Percentiles rank a stretch among this genome's conserved stretches.
Conservation (phyloP, 2,329 filamentous ascomycete genomes). For the Ramularia collo-cygni region DNA sequence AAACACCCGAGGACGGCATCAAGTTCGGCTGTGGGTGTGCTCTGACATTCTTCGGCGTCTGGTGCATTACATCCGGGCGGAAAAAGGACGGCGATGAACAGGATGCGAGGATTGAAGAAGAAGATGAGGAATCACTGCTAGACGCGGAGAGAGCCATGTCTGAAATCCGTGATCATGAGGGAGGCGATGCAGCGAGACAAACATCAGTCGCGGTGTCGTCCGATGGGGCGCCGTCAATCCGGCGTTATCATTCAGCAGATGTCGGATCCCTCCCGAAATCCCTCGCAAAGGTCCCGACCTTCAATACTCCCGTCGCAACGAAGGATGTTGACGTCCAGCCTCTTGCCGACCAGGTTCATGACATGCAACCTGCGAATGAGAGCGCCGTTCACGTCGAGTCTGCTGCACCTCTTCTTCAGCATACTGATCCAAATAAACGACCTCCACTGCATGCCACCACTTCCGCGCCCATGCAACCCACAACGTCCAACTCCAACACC, state of each 20-base stretch:
- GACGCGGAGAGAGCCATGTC: constrained; percentile 30
- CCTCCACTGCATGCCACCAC: constrained; percentile 33
- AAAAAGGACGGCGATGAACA: constrained; percentile 53
- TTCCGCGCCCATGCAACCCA: constrained; percentile 26
- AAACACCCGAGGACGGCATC: constrained; percentile 61
- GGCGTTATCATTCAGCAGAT: constrained; percentile 11
- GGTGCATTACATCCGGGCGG: constrained; percentile 85
- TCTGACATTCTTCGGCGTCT: constrained; percentile 93
- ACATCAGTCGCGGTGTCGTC: constrained; percentile 9
- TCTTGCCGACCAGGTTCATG: constrained; percentile 8
- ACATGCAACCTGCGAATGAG: constrained; percentile 18
- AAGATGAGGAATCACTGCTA: constrained; percentile 38
- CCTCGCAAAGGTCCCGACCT: constrained; percentile 4
- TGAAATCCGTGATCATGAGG: constrained; percentile 22
- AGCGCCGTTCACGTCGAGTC: constrained; percentile 27
- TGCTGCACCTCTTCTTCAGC: constrained; percentile 14
- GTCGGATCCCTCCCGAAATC: constrained; percentile 5
- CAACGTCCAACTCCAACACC: constrained; percentile 13
- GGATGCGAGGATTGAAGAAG: constrained; percentile 33
- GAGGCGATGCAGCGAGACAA: constrained; percentile 6
- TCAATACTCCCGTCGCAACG: constrained; percentile 8
- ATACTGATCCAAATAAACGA: constrained; percentile 15
- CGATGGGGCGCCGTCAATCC: constrained; percentile 9
- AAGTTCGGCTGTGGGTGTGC: constrained; percentile 90
- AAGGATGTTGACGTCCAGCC: constrained; percentile 8